These are phyloP conservation scores for Crinitomyces ghanaensis DNA, from an alignment of 805 yeast species.

Conservation along the genomic window DNA sequence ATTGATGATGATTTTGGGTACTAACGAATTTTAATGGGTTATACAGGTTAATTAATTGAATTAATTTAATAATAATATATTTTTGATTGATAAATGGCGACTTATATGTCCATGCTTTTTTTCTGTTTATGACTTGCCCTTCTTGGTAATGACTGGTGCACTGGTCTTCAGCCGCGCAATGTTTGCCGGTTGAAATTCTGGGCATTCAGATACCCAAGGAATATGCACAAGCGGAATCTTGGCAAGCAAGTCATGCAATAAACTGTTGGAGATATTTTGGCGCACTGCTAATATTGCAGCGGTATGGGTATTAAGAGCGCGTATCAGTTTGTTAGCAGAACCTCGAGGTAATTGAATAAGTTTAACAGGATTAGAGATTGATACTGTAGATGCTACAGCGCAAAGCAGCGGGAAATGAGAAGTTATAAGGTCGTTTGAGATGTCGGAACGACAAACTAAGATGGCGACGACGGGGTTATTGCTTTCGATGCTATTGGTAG, in stretches of 20 bases:
- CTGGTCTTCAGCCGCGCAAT: conserved; percentile 1
- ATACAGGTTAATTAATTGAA: too few species aligned
- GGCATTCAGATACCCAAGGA: conserved; percentile 7
- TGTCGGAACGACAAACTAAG: conserved; percentile 15
- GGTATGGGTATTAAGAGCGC: conserved; percentile 1
- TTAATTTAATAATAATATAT: too few species aligned
- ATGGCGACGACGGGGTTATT: conserved; percentile 7
- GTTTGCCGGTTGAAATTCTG: background rate
- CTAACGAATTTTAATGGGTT: too few species aligned
- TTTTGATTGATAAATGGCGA: too few species aligned
- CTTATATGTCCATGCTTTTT: too few species aligned
- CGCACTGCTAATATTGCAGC: conserved; percentile 4
- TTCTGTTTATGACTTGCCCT: background rate
- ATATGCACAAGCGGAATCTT: conserved; percentile 3
- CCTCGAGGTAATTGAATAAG: conserved; percentile 15
- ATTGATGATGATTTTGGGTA: too few species aligned
- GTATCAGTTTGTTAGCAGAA: conserved; percentile 7
- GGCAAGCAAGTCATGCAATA: conserved; percentile 1
- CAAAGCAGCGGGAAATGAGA: conserved; percentile 14
- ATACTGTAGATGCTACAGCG: conserved; percentile 9
- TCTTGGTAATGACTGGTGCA: background rate
- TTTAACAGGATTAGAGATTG: conserved; percentile 6
- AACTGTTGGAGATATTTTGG: conserved; percentile 3
- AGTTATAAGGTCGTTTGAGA: conserved; percentile 9
- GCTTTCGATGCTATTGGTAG: background rate